phyloP scores from a whole-genome alignment of 208 protist genomes.

The Angomonas deanei region DNA sequence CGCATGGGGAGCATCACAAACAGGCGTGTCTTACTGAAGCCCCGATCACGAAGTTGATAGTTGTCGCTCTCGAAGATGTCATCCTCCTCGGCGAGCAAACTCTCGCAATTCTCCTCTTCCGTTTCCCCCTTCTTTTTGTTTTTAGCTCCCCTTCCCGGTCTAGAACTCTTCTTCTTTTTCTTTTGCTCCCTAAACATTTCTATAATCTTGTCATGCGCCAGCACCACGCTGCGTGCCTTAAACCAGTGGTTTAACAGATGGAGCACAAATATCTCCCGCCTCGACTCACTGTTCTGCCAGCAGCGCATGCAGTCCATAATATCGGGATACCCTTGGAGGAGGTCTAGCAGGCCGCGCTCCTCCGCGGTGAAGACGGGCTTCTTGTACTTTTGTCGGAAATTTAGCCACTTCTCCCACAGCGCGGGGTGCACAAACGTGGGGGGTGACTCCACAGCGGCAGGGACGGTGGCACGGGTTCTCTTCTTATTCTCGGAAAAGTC shows the following conservation, averaged over 20 bases:
- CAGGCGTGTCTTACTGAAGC: constrained; percentile 91
- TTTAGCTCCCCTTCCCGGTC: neutral
- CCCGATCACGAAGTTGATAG: constrained; percentile 88
- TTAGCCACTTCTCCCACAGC: constrained; percentile 68
- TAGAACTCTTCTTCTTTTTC: neutral
- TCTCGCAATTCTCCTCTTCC: constrained; percentile 2
- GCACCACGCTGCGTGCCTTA: constrained; percentile 66
- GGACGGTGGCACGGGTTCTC: no score
- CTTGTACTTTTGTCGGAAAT: constrained; percentile 25
- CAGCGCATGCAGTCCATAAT: constrained; percentile 63
- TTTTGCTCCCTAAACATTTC: constrained; percentile 7
- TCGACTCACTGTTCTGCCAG: constrained; percentile 67
- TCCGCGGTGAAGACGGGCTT: constrained; percentile 44
- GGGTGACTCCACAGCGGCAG: neutral
- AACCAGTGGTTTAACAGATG: constrained; percentile 87
- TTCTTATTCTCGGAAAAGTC: neutral
- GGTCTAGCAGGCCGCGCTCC: constrained; percentile 68
- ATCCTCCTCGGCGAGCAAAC: constrained; percentile 12
- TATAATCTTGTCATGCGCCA: constrained; percentile 71
- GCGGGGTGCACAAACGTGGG: constrained; percentile 59
- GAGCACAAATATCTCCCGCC: constrained; percentile 60
- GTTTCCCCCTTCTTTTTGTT: neutral
- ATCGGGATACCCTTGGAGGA: constrained; percentile 75
- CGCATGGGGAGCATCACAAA: constrained; percentile 92
- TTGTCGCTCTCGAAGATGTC: constrained; percentile 41